Evolutionary conservation across 2,329 filamentous ascomycete species (phyloP), one percentile per base, ranked within the genome.

Genomic region (Pestalotiopsis sp.): DNA sequence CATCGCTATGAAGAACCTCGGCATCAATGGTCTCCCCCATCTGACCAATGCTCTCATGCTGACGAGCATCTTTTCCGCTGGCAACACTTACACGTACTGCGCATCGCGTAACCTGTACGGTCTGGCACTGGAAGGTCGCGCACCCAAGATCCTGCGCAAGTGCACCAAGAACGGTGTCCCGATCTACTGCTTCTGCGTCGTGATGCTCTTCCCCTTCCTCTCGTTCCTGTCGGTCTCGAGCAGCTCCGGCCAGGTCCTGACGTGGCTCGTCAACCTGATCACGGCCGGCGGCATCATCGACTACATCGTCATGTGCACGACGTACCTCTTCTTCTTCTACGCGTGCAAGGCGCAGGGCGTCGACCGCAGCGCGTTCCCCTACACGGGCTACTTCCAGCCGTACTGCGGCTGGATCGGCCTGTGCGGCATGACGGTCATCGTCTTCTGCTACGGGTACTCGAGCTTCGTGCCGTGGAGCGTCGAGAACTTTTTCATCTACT

Each of bases 1-100:
- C 38, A 80, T 86, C 45, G 85, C 87, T 9, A 89, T 89, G 86
- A 80, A 84, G 64, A 80, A 84, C 14, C 77, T 89, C 5, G 76
- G 80, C 0, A 86, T 90, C 69, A 75, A 75, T 0, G 76, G 85
- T 1, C 76, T 90, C 2, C 87, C 87, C 9, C 80, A 88, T 72
- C 83, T 90, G 45, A 85, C 88, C 76, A 90, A 90, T 73, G 87
- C 86, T 5, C 80, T 89, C 70, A 81, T 90, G 52, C 81, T 90
- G 41, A 85, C 83, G 1, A 84, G 86, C 9, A 84, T 86, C 3
- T 87, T 89, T 71, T 86, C 83, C 58, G 87, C 88, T 2, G 87
- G 87, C 2, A 89, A 90, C 77, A 86, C 84, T 45, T 88, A 88
- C 72, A 83, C 87, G 68, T 90, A 88, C 75, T 86, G 83, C 69